Conservation (phyloP, 371 early-diverging fungal species). For the Mortierella sp. region DNA sequence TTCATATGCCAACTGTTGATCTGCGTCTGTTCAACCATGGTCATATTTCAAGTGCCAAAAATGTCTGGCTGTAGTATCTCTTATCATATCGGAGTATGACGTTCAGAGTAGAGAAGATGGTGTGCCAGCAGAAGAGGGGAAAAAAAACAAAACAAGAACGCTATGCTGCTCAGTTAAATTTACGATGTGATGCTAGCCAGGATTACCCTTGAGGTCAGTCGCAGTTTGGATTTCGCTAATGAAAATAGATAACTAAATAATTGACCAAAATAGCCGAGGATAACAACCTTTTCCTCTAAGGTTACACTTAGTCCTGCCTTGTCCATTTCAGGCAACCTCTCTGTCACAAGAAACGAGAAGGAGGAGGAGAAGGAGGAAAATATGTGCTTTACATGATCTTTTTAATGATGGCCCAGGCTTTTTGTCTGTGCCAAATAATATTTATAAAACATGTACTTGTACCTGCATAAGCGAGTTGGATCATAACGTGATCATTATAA, state of each 20-base stretch:
- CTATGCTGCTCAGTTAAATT: constrained; percentile 2
- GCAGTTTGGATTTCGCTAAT: background rate
- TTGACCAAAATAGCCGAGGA: background rate
- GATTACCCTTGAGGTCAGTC: background rate
- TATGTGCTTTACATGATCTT: background rate
- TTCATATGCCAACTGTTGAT: background rate
- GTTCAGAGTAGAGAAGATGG: background rate
- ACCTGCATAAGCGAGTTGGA: background rate
- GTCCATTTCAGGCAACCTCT: background rate
- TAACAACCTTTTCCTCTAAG: background rate
- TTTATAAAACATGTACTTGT: constrained; percentile 2
- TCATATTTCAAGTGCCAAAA: too few relatives aligned
- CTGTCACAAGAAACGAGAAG: background rate
- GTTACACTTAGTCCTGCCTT: background rate
- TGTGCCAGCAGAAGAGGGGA: background rate
- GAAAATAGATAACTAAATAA: background rate
- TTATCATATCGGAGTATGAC: too few relatives aligned
- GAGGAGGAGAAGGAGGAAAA: background rate
- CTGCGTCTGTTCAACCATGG: too few relatives aligned
- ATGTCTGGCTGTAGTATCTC: too few relatives aligned
- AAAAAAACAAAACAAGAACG: too few relatives aligned
- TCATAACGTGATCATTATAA: background rate
- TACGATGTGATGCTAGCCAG: background rate
- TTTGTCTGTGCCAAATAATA: background rate
- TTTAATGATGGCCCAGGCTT: background rate